phyloP scores from a whole-genome alignment of 805 yeast genomes.

The Hanseniaspora lindneri region DNA sequence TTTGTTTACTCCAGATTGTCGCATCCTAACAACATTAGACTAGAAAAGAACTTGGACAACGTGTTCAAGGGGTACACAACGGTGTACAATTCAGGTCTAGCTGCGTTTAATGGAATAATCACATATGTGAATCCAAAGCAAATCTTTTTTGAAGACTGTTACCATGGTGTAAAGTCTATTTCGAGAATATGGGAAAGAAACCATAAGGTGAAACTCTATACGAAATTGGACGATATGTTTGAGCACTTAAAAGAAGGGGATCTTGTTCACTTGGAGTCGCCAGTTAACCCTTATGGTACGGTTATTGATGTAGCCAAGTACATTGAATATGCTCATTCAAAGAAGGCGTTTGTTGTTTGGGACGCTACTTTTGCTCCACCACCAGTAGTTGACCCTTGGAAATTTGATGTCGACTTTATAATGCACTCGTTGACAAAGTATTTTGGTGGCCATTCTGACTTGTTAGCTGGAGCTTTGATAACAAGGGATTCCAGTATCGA shows the following conservation, averaged over 20 bases:
- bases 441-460: slow-evolving; percentile 91
- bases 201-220: slow-evolving; percentile 41
- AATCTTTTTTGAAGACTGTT: slow-evolving; percentile 65
- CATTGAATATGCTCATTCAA: slow-evolving; percentile 60
- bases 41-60: slow-evolving; percentile 51
- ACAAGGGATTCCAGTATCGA: slow-evolving; percentile 45
- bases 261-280: slow-evolving; percentile 73
- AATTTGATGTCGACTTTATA: slow-evolving; percentile 75
- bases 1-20: slow-evolving; percentile 56
- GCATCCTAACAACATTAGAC: slow-evolving; percentile 60
- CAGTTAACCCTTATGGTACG: slow-evolving; percentile 73
- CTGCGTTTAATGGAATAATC: slow-evolving; percentile 69
- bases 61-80: slow-evolving; percentile 56
- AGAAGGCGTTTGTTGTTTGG: slow-evolving; percentile 60
- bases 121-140: slow-evolving; percentile 60
- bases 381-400: slow-evolving; percentile 76
- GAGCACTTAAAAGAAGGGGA: slow-evolving; percentile 46
- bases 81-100: slow-evolving; percentile 63
- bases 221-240: slow-evolving; percentile 40
- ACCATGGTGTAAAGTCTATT: slow-evolving; percentile 74
- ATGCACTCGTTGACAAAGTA: slow-evolving; percentile 89
- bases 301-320: slow-evolving; percentile 49
- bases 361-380: slow-evolving; percentile 86
- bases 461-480: slow-evolving; percentile 68
- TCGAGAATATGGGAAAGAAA: slow-evolving; percentile 51